Base-by-base conservation (phyloP, 2,329 filamentous ascomycete genomes). In the Colletotrichum sp. region DNA sequence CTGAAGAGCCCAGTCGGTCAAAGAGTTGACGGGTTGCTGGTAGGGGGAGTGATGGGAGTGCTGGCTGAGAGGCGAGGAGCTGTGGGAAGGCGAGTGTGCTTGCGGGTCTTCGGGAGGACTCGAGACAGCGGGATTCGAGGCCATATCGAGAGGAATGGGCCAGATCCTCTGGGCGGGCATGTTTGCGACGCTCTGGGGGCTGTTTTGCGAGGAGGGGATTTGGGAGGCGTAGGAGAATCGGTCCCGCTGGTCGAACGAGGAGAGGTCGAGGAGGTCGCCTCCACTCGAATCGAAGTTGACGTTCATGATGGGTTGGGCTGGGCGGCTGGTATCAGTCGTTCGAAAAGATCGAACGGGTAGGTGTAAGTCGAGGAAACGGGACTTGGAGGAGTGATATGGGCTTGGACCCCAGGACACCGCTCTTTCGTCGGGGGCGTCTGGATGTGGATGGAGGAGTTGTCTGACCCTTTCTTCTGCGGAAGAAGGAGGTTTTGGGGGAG, bases 1-100 rank as follows among this genome's bases (percentile, higher is more conserved):
- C 71, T 90, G 88, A 68, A 93, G 87, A 26, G 91, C 89, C 91
- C 92, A 93, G 84, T 93, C 91, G 63, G 90, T 90, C 78, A 93
- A 82, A 16, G 89, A 85, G 80, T 90, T 90, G 71, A 86, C 84
- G 59, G 88, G 83, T 64, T 87, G 84, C 80, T 89, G 88, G 81
- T 88, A 91, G 6, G 90, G 90, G 78, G 90, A 92, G 77, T 89
- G 87, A 75, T 90, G 74, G 68, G 86, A 87, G 77, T 89, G 87
- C 76, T 90, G 86, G 71, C 88, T 88, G 18, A 89, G 85, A 68
- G 89, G 88, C 72, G 87, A 88, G 75, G 86, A 86, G 71, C 86
- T 84, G 74, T 86, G 85, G 21, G 84, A 83, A 24, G 86, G 85
- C 26, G 89, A 90, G 77, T 87, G 86, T 68, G 85, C 86, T 78